These are phyloP conservation scores for Quambalaria eucalypti DNA, from an alignment of 1,284 basidiomycete species.

Conservation along the genomic window DNA sequence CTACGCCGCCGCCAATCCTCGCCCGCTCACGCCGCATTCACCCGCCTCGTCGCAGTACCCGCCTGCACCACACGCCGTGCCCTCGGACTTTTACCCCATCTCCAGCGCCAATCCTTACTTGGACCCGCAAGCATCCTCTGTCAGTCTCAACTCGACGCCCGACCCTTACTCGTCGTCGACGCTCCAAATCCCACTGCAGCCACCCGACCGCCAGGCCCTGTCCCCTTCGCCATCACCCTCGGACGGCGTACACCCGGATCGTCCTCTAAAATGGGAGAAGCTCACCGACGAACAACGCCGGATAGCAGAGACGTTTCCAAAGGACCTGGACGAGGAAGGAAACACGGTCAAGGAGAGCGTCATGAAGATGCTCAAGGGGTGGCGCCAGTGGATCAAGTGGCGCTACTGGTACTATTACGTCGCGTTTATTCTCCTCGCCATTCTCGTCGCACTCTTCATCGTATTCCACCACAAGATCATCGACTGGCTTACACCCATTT, in stretches of 20 bases:
- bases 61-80: too few species aligned
- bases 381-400: slow-evolving; percentile 24
- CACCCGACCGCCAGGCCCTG: slow-evolving; percentile 6
- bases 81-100: too few species aligned
- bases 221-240: slow-evolving; percentile 7
- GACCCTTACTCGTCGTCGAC: too few species aligned
- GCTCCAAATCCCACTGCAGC: too few species aligned
- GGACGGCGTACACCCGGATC: slow-evolving; percentile 19
- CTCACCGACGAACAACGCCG: slow-evolving; percentile 25
- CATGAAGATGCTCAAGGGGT: slow-evolving; percentile 17
- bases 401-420: slow-evolving; percentile 49
- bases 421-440: slow-evolving; percentile 38
- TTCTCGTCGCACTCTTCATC: slow-evolving; percentile 52
- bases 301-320: slow-evolving; percentile 33
- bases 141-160: too few species aligned
- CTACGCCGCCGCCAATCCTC: too few species aligned
- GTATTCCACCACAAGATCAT: slow-evolving; percentile 61
- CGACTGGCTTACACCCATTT: slow-evolving; percentile 58
- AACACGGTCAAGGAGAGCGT: slow-evolving; percentile 15
- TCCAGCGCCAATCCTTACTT: too few species aligned
- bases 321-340: slow-evolving; percentile 31
- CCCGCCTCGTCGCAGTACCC: too few species aligned
- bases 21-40: too few species aligned
- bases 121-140: too few species aligned
- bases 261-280: slow-evolving; percentile 13